Conservation (phyloP, 75 land plant species). For the Cupressus sempervirens region DNA sequence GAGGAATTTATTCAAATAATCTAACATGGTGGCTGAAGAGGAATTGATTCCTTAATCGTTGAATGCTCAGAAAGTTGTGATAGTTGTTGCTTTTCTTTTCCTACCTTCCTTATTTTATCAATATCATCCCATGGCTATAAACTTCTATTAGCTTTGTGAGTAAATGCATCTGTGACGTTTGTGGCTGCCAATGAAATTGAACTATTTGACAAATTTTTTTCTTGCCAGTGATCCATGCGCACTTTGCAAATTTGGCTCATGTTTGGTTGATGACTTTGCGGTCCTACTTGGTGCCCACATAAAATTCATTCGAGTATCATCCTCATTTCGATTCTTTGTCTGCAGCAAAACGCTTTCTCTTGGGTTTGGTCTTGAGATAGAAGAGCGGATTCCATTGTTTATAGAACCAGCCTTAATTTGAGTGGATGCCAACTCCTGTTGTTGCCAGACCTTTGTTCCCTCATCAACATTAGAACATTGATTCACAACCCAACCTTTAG, state of each 20-base stretch:
- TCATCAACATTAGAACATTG: slow-evolving; percentile 4
- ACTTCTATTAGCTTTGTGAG: slow-evolving; percentile 22
- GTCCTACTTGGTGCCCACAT: slow-evolving; percentile 17
- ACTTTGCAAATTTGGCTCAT: slow-evolving; percentile 15
- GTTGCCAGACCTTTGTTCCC: too few species aligned
- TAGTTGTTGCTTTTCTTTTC: slow-evolving; percentile 6
- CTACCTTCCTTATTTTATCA: background rate
- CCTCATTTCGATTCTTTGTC: slow-evolving; percentile 31
- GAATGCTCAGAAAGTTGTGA: slow-evolving; percentile 5
- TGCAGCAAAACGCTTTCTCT: slow-evolving; percentile 4
- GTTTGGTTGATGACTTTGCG: slow-evolving; percentile 18
- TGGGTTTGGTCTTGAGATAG: slow-evolving; percentile 21
- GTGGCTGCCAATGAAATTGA: slow-evolving; percentile 16
- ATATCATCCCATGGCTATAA: slow-evolving; percentile 17
- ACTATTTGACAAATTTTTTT: slow-evolving; percentile 14
- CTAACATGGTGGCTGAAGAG: background rate
- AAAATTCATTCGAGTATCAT: slow-evolving; percentile 16
- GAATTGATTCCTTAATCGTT: background rate
- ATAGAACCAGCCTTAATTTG: too few species aligned
- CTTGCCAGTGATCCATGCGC: slow-evolving; percentile 7
- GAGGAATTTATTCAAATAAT: background rate
- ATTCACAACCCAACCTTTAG: slow-evolving; percentile 5
- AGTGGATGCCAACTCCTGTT: too few species aligned
- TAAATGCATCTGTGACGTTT: slow-evolving; percentile 21
- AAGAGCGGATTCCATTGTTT: slow-evolving; percentile 12